Base-by-base conservation (phyloP, 2,329 filamentous ascomycete genomes). In the Emmonsia crescens region DNA sequence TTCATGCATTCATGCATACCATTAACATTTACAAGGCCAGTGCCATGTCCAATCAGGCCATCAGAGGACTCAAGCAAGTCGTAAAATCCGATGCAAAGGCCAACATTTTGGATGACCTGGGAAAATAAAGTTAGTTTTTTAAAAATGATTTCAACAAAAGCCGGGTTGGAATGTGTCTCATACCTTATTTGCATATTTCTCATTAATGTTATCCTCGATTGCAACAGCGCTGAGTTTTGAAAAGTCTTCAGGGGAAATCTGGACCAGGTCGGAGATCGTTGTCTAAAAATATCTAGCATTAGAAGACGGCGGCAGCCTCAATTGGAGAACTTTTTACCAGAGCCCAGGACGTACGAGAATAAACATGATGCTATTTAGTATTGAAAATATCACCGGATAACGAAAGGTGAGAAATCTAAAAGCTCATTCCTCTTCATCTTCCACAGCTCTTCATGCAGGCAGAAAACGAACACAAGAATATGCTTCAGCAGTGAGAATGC, bases 181-280 rank as follows among this genome's bases (percentile, higher is more conserved):
- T 59, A 90, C 88, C 76, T 93, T 94, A 78, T 99, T 96, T 63
- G 93, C 86, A 75, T 96, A 99, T 77, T 99, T 99, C 65, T 86
- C 83, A 74, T 99, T 97, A 77, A 99, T 94, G 70, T 94, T 94
- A 78, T 99, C 92, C 76, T 96, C 91, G 65, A 99, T 90, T 0
- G 91, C 91, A 65, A 91, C 83, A 38, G 85, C 83, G 71, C 89
- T 95, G 66, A 77, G 75, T 75, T 94, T 94, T 64, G 86, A 83
- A 72, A 97, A 96, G 72, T 96, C 89, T 70, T 90, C 84, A 1
- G 94, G 94, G 38, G 85, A 83, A 77, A 99, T 95, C 76, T 96
- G 90, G 67, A 99, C 91, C 68, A 99, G 82, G 79, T 99, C 94
- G 68, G 91, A 88, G 69, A 99, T 86, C 67, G 94, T 96, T 51